Evolutionary conservation across 306 rosid species (phyloP), one percentile per base, ranked within the genome.

Genomic region (barrel medic (Medicago truncatula)): DNA sequence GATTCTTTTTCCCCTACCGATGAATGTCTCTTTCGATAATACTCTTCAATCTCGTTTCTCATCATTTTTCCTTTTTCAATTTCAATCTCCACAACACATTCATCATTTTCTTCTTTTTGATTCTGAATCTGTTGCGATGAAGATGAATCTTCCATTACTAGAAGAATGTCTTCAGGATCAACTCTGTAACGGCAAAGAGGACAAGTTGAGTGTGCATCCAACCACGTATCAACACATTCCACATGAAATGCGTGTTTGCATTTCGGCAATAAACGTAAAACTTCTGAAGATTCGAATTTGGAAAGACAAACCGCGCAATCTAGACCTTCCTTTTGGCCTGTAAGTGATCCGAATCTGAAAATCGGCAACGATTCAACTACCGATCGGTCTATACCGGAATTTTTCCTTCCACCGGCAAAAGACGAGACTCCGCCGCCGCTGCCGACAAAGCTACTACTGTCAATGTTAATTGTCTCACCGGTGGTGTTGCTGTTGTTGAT

Each of bases 181-280:
- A 95, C 97, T 59, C 93, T 85, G 73, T 78, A 83, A 1, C 98
- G 96, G 25, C 97, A 95, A 3, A 95, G 91, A 3, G 99, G 98
- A 28, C 97, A 95, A 1, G 99, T 92, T 9, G 99, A 95, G 80
- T 95, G 99, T 6, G 99, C 97, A 79, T 95, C 99, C 13, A 95
- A 89, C 99, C 99, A 95, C 8, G 98, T 95, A 70, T 95, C 99
- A 4, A 95, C 97, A 81, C 99, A 95, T 57, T 95, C 99, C 5
- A 92, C 93, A 60, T 95, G 99, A 79, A 95, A 95, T 8, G 96
- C 99, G 79, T 95, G 99, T 46, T 88, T 86, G 80, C 98, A 95
- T 41, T 95, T 95, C 1, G 96, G 99, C 5, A 95, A 88, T 59
- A 95, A 81, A 2, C 96, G 83, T 16, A 95, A 91, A 63, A 95